phyloP scores from a whole-genome alignment of 2,329 filamentous ascomycete species.

The Xylaria sp. region DNA sequence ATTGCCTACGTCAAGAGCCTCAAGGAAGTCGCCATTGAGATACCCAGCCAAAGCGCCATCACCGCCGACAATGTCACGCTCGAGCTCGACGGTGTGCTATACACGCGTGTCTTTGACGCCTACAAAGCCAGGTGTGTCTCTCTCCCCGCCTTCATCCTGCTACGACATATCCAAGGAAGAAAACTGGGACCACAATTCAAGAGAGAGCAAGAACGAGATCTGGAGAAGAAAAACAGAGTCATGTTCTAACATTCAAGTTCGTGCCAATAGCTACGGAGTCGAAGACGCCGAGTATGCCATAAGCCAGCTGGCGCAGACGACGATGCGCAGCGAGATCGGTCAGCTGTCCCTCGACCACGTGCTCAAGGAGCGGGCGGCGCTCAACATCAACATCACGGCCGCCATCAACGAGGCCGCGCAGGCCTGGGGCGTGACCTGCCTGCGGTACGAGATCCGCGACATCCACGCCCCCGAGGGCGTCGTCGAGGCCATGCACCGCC shows the following conservation, averaged over 20 bases:
- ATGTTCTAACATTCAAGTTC: conserved; percentile 10
- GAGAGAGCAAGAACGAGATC: background rate
- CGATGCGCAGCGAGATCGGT: conserved; percentile 98
- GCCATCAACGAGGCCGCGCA: conserved; percentile 98
- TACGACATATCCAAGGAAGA: background rate
- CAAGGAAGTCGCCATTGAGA: conserved; percentile 96
- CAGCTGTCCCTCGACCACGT: conserved; percentile 97
- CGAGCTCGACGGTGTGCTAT: conserved; percentile 93
- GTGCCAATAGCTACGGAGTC: conserved; percentile 78
- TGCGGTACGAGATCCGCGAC: conserved; percentile 97
- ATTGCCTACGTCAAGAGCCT: conserved; percentile 98
- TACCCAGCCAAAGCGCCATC: conserved; percentile 96
- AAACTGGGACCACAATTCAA: background rate
- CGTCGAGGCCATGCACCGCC: conserved; percentile 96
- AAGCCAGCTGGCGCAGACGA: conserved; percentile 95
- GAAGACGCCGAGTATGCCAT: conserved; percentile 99
- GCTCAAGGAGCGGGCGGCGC: conserved; percentile 91
- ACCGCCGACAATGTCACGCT: conserved; percentile 98
- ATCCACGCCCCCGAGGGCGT: conserved; percentile 95
- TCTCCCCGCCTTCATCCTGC: background rate
- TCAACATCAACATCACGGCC: conserved; percentile 98
- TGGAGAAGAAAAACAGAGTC: no score
- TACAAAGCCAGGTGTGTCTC: conserved; percentile 88
- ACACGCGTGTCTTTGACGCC: conserved; percentile 94
- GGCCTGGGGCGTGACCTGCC: conserved; percentile 94